Evolutionary conservation across 768 basidiomycete species (phyloP).

Genomic region (Sistotremastrum niveocremeum): DNA sequence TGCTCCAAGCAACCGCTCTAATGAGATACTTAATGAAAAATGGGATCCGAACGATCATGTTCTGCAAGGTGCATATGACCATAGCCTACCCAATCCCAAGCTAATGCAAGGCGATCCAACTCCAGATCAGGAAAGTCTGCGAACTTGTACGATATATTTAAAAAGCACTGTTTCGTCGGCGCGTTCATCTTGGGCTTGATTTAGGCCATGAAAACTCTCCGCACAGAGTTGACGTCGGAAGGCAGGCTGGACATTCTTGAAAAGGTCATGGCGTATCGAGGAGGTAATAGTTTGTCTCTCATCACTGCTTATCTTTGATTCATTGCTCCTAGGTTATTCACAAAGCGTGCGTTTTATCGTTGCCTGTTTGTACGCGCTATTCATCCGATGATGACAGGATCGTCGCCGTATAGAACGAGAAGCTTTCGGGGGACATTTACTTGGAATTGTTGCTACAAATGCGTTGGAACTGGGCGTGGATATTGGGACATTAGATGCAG

Average conservation of each 20-base stretch:
- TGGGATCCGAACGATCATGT: constrained; percentile 74
- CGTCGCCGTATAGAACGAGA: constrained; percentile 74
- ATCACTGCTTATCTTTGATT: background rate
- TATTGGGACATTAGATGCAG: constrained; percentile 78
- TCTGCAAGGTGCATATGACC: constrained; percentile 51
- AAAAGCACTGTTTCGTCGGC: background rate
- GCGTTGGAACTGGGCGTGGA: constrained; percentile 88
- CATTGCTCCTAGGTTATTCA: constrained; percentile 40
- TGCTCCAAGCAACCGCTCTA: constrained; percentile 54
- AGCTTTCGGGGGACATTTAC: constrained; percentile 70
- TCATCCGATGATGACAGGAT: constrained; percentile 31
- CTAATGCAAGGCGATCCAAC: background rate
- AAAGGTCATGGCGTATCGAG: constrained; percentile 70
- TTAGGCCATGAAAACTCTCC: constrained; percentile 69
- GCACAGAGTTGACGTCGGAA: constrained; percentile 55
- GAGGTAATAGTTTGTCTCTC: constrained; percentile 33
- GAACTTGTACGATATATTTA: constrained; percentile 43
- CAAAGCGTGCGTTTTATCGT: constrained; percentile 32
- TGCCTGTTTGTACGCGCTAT: constrained; percentile 1
- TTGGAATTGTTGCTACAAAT: constrained; percentile 83
- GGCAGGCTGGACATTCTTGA: constrained; percentile 65
- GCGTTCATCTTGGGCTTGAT: background rate
- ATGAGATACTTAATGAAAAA: constrained; percentile 75
- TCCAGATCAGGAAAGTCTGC: constrained; percentile 65
- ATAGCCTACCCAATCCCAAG: background rate